Evolutionary conservation across 345 rosid species (phyloP), one percentile per base, ranked within the genome.

Genomic region (Physaria fendleri): DNA sequence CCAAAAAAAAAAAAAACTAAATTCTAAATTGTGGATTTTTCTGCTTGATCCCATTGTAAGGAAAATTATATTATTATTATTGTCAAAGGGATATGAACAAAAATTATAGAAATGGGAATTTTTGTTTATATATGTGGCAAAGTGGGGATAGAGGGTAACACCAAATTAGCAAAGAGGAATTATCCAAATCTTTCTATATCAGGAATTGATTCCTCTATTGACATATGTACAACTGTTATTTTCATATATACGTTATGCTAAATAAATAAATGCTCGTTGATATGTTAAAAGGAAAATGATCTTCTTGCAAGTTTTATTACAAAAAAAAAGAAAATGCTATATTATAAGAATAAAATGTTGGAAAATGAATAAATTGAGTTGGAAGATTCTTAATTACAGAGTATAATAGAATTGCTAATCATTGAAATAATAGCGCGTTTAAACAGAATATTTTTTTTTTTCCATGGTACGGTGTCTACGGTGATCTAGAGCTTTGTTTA

Each of bases 401-500:
- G n/a, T 46, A 45, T 35, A 66, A 18, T 30, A 40, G 29, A 58
- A n/a, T 40, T 49, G 10, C 59, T 67, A 67, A 67, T 67, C 51
- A 67, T 67, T 67, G 65, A 58, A 23, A 14, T 67, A 58, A 59
- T 49, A 67, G 20, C 64, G 58, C 58, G 51, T 66, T 66, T 38
- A 55, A 29, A 21, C 49, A 56, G 42, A 56, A 28, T 46, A n/a
- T n/a, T n/a, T n/a, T n/a, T n/a, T n/a, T 55, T 24, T 38, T 57
- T 28, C 29, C 15, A 38, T 65, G 57, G 71, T 65, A 65, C 71
- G 71, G 69, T 65, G 61, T 64, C 69, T 44, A 34, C 56, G 70
- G 68, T 63, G 68, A 63, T 63, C 51, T 63, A 66, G 35, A 65
- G 71, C 24, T 28, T 1, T 21, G 14, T 23, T 48, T 14, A 38